Evolutionary conservation across 495 filamentous ascomycete species (phyloP), one percentile per base, ranked within the genome.

Genomic region (Lasiosphaeris hirsuta): DNA sequence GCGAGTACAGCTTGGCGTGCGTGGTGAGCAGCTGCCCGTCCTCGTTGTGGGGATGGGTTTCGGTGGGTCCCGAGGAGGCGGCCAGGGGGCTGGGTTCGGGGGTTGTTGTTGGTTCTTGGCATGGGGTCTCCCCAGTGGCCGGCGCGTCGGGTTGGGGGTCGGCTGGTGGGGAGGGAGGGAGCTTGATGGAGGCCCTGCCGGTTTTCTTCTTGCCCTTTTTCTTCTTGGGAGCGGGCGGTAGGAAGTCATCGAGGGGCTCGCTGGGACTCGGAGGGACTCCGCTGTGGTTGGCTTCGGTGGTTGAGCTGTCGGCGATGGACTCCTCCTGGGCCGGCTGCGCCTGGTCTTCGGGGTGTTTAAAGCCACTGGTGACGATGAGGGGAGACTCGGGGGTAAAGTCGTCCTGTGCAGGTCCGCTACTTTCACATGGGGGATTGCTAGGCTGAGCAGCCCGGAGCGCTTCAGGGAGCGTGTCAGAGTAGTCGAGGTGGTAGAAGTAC

Each of bases 1-100:
- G 51, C 15, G 53, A 34, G 55, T 68, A 70, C n/a, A 68, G 51
- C n/a, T 48, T 45, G 7, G 60, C 60, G 51, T 68, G 58, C 8
- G 63, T 43, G 4, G 45, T 53, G 4, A 59, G 39, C 35, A 33
- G n/a, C 18, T 13, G 45, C 15, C 19, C 5, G 2, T 30, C 23
- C 23, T 30, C 2, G 23, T 2, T 30, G 23, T 30, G 23, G 23
- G 23, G 23, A 30, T 2, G 23, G 23, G 23, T 30, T 30, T 30
- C 23, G 23, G 23, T 5, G 2, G 23, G 23, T 5, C 5, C 23
- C 23, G 23, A 5, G 23, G 23, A 2, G 23, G 23, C 5, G 2
- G 23, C 23, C 2, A 5, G 23, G 5, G 43, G 43, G 43, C 5
- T 18, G 43, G 46, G 3, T 34, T 4, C 19, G 7, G 9, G 10